Evolutionary conservation across 768 basidiomycete genomes (phyloP).

Genomic region (Leccinellum albellum): DNA sequence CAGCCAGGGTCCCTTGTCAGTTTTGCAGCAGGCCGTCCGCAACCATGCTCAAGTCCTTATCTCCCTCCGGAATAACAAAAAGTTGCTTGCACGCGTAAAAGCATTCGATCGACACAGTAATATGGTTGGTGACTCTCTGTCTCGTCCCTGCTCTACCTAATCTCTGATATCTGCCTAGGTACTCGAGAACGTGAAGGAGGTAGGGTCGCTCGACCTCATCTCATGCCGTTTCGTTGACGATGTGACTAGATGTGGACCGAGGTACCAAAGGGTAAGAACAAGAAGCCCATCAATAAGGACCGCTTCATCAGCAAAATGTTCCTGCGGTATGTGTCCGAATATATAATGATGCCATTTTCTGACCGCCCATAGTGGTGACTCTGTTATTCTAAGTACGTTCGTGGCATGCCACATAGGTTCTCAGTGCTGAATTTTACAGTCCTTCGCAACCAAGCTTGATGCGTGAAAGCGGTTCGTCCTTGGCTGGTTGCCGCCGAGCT

Average conservation of each 20-base stretch:
- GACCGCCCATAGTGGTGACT: slow-evolving; percentile 70
- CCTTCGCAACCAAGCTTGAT: slow-evolving; percentile 68
- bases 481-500: no score
- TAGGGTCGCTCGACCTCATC: slow-evolving; percentile 29
- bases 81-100: slow-evolving; percentile 91
- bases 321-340: slow-evolving; percentile 56
- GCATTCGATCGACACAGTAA: slow-evolving; percentile 99
- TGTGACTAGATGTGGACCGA: slow-evolving; percentile 95
- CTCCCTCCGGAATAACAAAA: slow-evolving; percentile 97
- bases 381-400: slow-evolving; percentile 89
- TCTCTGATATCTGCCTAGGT: slow-evolving; percentile 48
- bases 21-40: slow-evolving; percentile 94
- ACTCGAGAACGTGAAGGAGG: slow-evolving; percentile 98
- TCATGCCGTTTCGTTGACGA: slow-evolving; percentile 6
- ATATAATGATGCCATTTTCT: slow-evolving; percentile 8
- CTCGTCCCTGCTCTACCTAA: slow-evolving; percentile 6
- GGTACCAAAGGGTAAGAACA: slow-evolving; percentile 94
- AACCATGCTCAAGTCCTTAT: slow-evolving; percentile 98
- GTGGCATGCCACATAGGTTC: slow-evolving; percentile 9
- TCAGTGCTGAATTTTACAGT: slow-evolving; percentile 47
- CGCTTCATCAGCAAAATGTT: slow-evolving; percentile 99
- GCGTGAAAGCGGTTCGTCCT: not conserved
- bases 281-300: slow-evolving; percentile 98
- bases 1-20: slow-evolving; percentile 94
- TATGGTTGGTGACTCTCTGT: slow-evolving; percentile 61